phyloP scores from a whole-genome alignment of 2,329 filamentous ascomycete species.

The Fusarium sarcochroum region DNA sequence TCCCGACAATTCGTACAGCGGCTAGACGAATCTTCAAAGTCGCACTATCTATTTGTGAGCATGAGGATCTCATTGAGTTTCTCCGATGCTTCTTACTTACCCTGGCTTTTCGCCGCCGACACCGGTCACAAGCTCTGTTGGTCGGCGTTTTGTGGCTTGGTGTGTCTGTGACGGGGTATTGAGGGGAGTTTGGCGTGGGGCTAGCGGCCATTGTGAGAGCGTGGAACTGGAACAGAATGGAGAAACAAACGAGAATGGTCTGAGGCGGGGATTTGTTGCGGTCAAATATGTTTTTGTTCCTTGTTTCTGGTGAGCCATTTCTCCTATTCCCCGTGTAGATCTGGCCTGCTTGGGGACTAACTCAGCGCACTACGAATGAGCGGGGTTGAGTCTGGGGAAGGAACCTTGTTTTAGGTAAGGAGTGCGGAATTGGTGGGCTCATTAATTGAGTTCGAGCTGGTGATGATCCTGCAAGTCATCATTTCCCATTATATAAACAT shows the following conservation, averaged over 20 bases:
- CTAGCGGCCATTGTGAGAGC: constrained; percentile 21
- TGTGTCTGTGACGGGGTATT: constrained; percentile 25
- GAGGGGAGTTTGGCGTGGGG: constrained; percentile 39
- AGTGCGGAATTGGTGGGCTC: not conserved
- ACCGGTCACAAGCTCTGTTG: constrained; percentile 54
- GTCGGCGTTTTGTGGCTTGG: constrained; percentile 39
- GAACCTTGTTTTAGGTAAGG: constrained; percentile 5
- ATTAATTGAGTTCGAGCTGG: not conserved
- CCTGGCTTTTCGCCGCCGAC: constrained; percentile 56
- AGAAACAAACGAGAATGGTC: not conserved
- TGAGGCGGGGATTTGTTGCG: constrained; percentile 37
- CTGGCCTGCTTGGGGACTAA: not conserved
- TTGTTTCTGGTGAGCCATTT: constrained; percentile 19
- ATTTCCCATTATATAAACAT: constrained; percentile 16
- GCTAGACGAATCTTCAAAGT: constrained; percentile 42
- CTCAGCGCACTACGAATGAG: not conserved
- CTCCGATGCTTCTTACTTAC: constrained; percentile 40
- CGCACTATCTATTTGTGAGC: constrained; percentile 44
- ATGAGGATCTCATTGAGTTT: constrained; percentile 1
- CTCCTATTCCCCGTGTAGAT: constrained; percentile 41
- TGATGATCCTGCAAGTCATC: not conserved
- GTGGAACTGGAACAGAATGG: not conserved
- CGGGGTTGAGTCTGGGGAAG: constrained; percentile 29
- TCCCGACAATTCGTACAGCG: constrained; percentile 54
- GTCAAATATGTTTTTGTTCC: constrained; percentile 36